A percentile compares a stretch with the other conserved stretches of the same genome.
phyloP scores from a whole-genome alignment of 352 stramenopile species.

The Phytophthora citricola region DNA sequence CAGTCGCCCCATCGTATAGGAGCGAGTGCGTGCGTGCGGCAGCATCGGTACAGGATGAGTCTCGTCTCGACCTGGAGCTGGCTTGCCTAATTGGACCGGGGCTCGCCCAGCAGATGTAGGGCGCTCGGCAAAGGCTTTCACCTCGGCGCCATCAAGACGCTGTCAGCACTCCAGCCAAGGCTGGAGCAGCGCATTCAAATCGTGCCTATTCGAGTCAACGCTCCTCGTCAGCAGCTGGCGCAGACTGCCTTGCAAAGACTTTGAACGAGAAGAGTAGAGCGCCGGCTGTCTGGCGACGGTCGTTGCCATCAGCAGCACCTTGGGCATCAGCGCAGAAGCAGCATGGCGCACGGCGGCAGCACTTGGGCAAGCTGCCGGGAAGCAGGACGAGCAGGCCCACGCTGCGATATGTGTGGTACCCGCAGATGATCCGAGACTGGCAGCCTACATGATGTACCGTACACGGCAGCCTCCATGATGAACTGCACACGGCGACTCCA shows the following conservation, averaged over 20 bases:
- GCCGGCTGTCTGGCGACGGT: neutral
- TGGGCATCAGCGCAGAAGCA: slow-evolving; percentile 6
- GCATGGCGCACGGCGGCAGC: slow-evolving; percentile 4
- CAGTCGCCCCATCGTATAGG: slow-evolving; percentile 47
- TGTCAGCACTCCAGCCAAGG: neutral
- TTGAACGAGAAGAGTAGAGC: neutral
- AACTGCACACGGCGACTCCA: no score
- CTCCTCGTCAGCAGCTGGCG: slow-evolving; percentile 24
- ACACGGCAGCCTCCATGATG: no score
- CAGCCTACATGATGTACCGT: neutral
- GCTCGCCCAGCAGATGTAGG: slow-evolving; percentile 16
- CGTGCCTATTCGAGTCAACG: slow-evolving; percentile 32
- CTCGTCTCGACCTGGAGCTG: slow-evolving; percentile 1
- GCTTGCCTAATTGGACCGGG: slow-evolving; percentile 6
- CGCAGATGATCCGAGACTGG: slow-evolving; percentile 31
- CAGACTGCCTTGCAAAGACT: slow-evolving; percentile 11
- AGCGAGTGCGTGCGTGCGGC: slow-evolving; percentile 35
- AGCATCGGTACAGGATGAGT: slow-evolving; percentile 27
- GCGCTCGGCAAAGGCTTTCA: neutral
- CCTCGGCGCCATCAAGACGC: slow-evolving; percentile 4
- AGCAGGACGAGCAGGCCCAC: slow-evolving; percentile 12
- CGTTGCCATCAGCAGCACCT: slow-evolving; percentile 10
- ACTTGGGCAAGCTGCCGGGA: slow-evolving; percentile 4
- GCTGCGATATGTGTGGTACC: slow-evolving; percentile 37
- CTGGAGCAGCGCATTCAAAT: slow-evolving; percentile 12